Conservation (phyloP, 129 eudicot species). For the Mikania micrantha region DNA sequence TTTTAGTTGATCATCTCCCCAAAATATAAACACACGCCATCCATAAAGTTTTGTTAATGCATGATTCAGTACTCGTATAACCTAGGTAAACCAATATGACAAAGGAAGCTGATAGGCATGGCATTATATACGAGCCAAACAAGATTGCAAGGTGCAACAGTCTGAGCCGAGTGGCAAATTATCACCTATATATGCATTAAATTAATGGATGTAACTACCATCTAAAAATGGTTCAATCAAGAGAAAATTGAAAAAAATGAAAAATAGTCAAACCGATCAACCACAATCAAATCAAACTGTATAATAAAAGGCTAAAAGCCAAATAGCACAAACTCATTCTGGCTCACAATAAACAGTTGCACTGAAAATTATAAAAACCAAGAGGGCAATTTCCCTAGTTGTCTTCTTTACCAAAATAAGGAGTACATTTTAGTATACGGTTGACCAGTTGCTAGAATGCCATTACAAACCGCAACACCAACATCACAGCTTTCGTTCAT, state of each 20-base stretch:
- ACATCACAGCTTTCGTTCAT: not conserved
- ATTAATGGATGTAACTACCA: constrained; percentile 13
- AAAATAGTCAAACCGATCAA: not conserved
- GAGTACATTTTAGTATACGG: not conserved
- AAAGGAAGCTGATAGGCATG: constrained; percentile 7
- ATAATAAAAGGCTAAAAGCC: no score
- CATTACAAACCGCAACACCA: not conserved
- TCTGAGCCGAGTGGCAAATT: not conserved
- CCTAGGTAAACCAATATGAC: not conserved
- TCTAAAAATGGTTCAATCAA: constrained; percentile 6
- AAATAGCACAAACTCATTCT: not conserved
- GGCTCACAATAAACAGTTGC: not conserved
- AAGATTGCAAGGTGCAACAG: not conserved
- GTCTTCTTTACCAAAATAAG: not conserved
- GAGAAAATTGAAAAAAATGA: not conserved
- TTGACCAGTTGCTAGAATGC: not conserved
- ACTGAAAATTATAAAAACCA: not conserved
- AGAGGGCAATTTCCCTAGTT: not conserved
- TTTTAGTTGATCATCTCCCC: not conserved
- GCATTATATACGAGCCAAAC: constrained; percentile 1
- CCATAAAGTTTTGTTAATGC: not conserved
- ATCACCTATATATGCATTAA: constrained; percentile 10
- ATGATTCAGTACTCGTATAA: not conserved
- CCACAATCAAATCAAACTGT: not conserved
- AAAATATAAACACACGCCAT: no score